Percentiles rank a stretch among this genome's conserved stretches.
Evolutionary conservation across 306 rosid genomes (phyloP).

Genomic region (Senna tora): DNA sequence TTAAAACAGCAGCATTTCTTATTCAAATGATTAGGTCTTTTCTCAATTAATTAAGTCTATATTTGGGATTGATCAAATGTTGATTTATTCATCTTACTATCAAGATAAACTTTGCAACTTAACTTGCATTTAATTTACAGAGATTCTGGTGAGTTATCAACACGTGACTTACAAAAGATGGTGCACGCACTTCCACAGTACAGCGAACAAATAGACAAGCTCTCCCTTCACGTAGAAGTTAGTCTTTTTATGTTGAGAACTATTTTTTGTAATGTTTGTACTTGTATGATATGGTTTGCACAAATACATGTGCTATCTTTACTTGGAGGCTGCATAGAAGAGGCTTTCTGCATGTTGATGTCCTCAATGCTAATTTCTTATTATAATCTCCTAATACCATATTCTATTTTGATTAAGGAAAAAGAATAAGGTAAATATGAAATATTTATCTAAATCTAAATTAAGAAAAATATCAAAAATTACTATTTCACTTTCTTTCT

Average conservation of each 20-base stretch:
- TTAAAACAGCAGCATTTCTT: slow-evolving; percentile 22
- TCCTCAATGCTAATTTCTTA: slow-evolving; percentile 2
- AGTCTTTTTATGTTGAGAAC: slow-evolving; percentile 28
- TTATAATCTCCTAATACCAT: neutral
- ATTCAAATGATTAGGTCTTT: slow-evolving; percentile 15
- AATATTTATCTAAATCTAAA: too few species aligned
- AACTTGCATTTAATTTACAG: slow-evolving; percentile 49
- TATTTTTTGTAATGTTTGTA: neutral
- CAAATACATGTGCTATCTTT: neutral
- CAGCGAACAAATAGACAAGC: slow-evolving; percentile 93
- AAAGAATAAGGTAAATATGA: too few species aligned
- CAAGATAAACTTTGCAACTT: slow-evolving; percentile 30
- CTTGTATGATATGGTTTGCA: neutral
- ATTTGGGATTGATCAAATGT: slow-evolving; percentile 26
- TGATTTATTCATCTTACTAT: slow-evolving; percentile 26
- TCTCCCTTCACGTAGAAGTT: slow-evolving; percentile 95
- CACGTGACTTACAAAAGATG: slow-evolving; percentile 84
- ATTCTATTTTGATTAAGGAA: neutral
- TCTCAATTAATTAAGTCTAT: slow-evolving; percentile 23
- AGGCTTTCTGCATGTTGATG: slow-evolving; percentile 3
- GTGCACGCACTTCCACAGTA: slow-evolving; percentile 97
- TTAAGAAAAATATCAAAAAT: too few species aligned
- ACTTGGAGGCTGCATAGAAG: slow-evolving; percentile 20
- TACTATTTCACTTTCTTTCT: too few species aligned
- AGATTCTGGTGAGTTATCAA: slow-evolving; percentile 70